Base-by-base conservation (phyloP, 2,329 filamentous ascomycete species). In the Cytospora mali region DNA sequence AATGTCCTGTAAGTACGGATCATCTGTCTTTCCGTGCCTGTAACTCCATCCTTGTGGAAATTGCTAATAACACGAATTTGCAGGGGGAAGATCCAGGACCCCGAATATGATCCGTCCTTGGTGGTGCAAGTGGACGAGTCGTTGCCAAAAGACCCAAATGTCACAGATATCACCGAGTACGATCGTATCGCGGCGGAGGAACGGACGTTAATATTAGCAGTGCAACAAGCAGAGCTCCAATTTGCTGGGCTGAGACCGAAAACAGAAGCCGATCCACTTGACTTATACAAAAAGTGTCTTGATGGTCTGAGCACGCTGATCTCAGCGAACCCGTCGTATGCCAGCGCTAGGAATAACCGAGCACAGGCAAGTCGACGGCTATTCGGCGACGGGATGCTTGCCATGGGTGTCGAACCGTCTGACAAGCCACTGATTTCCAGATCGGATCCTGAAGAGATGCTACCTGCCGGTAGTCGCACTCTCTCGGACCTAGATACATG, bases 331-430 rank as follows among this genome's bases (percentile, higher is more conserved):
- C 88, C 90, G 3, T 74, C 77, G 33, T 93, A 93, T 73, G 89
- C 90, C 25, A 91, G 88, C 66, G 88, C 87, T 6, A 83, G 86
- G 62, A 90, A 92, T 72, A 93, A 94, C 74, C 82, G 90, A 55
- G 90, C 88, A 3, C 91, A 93, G 73, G 81, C 88, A 10, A 69
- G 83, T 31, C 78, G 88, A 25, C 78, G 88, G 54, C 75, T 87
- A 61, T 86, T 88, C 66, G 88, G 87, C 13, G 87, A 90, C 70
- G 75, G 78, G 2, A 78, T 87, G 70, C 74, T 88, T 25, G 72
- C 86, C 39, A 68, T 73, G 27, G 71, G 75, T 27, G 75, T 75
- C 16, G 70, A 71, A 0, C 73, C 73, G 52, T 75, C 71, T 55
- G 70, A 75, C 7, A 76, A 73, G 68, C 80, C 78, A 28, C 72